These are phyloP conservation scores for Ascosphaera aggregata DNA, from an alignment of 2,329 filamentous ascomycete species.

Conservation along the genomic window DNA sequence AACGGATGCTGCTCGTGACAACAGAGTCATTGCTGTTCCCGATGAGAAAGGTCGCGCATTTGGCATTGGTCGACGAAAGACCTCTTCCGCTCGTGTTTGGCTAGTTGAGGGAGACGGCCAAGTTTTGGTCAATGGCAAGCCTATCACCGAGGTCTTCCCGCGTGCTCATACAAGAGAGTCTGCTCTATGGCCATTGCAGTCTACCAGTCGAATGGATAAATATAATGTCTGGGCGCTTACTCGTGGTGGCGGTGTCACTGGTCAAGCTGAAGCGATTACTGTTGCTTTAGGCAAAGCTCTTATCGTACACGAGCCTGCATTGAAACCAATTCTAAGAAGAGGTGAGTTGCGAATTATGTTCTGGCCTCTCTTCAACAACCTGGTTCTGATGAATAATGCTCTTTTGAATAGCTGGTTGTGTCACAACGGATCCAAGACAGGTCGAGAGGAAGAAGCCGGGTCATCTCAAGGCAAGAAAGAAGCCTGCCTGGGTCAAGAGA, in stretches of 20 bases:
- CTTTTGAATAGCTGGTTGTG: conserved; percentile 47
- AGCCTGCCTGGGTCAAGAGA: conserved; percentile 91
- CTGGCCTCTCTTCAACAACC: too few species aligned
- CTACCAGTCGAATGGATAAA: conserved; percentile 67
- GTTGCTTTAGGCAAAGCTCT: conserved; percentile 74
- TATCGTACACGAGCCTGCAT: conserved; percentile 69
- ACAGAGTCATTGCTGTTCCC: conserved; percentile 24
- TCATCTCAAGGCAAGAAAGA: conserved; percentile 91
- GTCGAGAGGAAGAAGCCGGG: conserved; percentile 98
- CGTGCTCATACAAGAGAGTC: conserved; percentile 87
- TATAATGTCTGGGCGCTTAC: conserved; percentile 89
- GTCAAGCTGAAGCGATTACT: conserved; percentile 86
- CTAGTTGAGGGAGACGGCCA: conserved; percentile 86
- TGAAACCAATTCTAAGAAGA: conserved; percentile 71
- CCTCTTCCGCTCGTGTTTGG: conserved; percentile 61
- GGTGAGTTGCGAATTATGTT: conserved; percentile 37
- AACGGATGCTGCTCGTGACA: conserved; percentile 26
- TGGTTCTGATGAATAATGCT: neutral
- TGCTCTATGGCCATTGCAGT: conserved; percentile 72
- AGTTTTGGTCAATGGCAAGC: conserved; percentile 72
- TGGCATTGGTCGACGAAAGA: conserved; percentile 70
- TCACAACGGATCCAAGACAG: conserved; percentile 71
- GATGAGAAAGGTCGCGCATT: conserved; percentile 58
- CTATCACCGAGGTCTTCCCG: conserved; percentile 58
- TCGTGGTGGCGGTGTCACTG: conserved; percentile 71